These are phyloP conservation scores for Stephania cephalantha DNA, from an alignment of 164 flowering plant genomes.

Conservation along the genomic window DNA sequence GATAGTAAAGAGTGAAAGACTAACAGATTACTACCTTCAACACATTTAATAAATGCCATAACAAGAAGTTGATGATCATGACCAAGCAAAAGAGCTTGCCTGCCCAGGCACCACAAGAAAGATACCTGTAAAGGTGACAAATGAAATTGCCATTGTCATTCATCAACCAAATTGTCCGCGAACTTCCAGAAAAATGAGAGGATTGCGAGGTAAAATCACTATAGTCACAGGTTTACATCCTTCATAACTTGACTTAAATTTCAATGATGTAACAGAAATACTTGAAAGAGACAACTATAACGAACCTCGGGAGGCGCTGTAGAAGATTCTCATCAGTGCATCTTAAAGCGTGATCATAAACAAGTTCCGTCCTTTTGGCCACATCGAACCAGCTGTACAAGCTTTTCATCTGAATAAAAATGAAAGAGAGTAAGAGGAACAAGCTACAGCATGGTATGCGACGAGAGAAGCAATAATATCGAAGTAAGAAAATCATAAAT, in stretches of 20 bases:
- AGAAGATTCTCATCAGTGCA: conserved; percentile 65
- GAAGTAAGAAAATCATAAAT: background rate
- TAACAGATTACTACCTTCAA: conserved; percentile 48
- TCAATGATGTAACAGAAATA: background rate
- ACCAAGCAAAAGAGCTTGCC: conserved; percentile 92
- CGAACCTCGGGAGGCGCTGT: conserved; percentile 73
- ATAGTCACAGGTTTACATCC: background rate
- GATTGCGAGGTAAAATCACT: no score
- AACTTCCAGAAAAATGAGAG: background rate
- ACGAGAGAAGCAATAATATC: background rate
- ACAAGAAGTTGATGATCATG: conserved; percentile 71
- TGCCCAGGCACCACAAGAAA: conserved; percentile 90
- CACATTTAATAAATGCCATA: conserved; percentile 62
- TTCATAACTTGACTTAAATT: background rate
- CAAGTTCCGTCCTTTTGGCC: conserved; percentile 85
- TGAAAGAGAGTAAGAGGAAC: conserved; percentile 3
- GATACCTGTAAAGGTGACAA: conserved; percentile 40
- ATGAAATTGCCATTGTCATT: background rate
- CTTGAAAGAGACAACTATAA: background rate
- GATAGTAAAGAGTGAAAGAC: background rate
- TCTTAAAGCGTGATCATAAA: conserved; percentile 72
- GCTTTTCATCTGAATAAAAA: conserved; percentile 57
- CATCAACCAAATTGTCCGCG: background rate
- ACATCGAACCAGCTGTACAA: conserved; percentile 97
- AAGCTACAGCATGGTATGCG: background rate